A percentile compares a stretch with the other conserved stretches of the same genome.
phyloP scores from a whole-genome alignment of 495 filamentous ascomycete species.

The Trichoderma orchidacearum region DNA sequence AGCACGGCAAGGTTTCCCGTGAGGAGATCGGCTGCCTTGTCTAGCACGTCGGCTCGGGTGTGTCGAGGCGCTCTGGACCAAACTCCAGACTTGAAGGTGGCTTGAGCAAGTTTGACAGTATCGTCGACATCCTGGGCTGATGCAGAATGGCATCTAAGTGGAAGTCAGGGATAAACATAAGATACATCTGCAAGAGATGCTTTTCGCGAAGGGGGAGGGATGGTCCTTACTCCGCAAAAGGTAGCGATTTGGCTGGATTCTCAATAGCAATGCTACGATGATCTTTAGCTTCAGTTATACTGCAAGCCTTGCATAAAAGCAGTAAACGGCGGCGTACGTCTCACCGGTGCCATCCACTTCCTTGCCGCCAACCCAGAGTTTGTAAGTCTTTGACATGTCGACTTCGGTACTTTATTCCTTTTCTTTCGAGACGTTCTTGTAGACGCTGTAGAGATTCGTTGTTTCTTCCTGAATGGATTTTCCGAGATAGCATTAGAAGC shows the following conservation, averaged over 20 bases:
- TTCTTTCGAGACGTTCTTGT: not conserved
- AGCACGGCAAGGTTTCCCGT: constrained; percentile 32
- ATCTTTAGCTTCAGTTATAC: not conserved
- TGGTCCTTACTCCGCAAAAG: not conserved
- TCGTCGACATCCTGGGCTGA: constrained; percentile 29
- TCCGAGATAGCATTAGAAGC: too few relatives aligned
- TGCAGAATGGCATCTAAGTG: constrained; percentile 34
- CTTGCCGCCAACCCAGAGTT: constrained; percentile 18
- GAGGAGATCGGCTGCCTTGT: constrained; percentile 39
- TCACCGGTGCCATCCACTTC: constrained; percentile 8
- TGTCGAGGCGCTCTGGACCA: constrained; percentile 44
- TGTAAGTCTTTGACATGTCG: constrained; percentile 9
- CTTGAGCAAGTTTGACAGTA: constrained; percentile 30
- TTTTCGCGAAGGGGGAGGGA: not conserved
- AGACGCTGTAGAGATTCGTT: not conserved
- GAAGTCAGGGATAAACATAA: not conserved
- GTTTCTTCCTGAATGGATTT: not conserved
- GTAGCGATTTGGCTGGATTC: not conserved
- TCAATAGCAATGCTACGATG: not conserved
- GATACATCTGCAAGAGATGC: not conserved
- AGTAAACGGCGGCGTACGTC: not conserved
- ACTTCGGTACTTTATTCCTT: not conserved
- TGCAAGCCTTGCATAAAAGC: not conserved
- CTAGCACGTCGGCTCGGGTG: constrained; percentile 40
- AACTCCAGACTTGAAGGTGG: constrained; percentile 34